These are phyloP conservation scores for Wickerhamomyces ciferrii DNA, from an alignment of 805 yeast species.

Conservation along the genomic window DNA sequence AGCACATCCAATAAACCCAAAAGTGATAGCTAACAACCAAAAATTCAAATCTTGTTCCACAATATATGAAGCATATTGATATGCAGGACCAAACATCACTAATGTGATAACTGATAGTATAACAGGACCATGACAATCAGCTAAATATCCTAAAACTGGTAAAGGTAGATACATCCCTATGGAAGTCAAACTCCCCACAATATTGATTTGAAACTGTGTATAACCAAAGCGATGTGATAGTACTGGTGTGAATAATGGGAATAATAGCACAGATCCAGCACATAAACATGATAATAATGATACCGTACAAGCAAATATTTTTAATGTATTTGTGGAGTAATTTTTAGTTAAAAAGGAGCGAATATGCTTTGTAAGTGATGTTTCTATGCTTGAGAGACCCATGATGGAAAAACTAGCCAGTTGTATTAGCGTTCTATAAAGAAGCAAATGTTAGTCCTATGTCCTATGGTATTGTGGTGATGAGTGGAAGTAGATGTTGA, in stretches of 20 bases:
- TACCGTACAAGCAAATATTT: slow-evolving; percentile 46
- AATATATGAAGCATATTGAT: slow-evolving; percentile 41
- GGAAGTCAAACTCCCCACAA: slow-evolving; percentile 68
- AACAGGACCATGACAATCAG: slow-evolving; percentile 84
- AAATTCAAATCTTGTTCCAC: slow-evolving; percentile 24
- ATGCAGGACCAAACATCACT: slow-evolving; percentile 63
- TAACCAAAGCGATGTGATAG: slow-evolving; percentile 56
- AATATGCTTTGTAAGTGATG: slow-evolving; percentile 37
- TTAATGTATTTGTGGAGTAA: slow-evolving; percentile 35
- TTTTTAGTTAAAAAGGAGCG: slow-evolving; percentile 35
- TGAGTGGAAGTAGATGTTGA: too few species aligned
- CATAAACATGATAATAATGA: slow-evolving; percentile 63
- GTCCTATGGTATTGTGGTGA: too few species aligned
- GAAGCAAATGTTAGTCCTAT: too few species aligned
- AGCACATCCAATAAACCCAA: slow-evolving; percentile 60
- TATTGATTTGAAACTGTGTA: slow-evolving; percentile 62
- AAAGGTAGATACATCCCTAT: slow-evolving; percentile 82
- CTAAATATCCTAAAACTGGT: slow-evolving; percentile 76
- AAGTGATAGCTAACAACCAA: slow-evolving; percentile 39
- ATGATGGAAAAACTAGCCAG: slow-evolving; percentile 4
- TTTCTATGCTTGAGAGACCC: slow-evolving; percentile 30
- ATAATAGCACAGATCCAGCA: slow-evolving; percentile 78
- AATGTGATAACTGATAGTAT: slow-evolving; percentile 58
- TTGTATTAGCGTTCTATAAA: neutral
- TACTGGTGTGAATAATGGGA: slow-evolving; percentile 73